Evolutionary conservation across 768 basidiomycete genomes (phyloP).

Genomic region (Calocera cornea): DNA sequence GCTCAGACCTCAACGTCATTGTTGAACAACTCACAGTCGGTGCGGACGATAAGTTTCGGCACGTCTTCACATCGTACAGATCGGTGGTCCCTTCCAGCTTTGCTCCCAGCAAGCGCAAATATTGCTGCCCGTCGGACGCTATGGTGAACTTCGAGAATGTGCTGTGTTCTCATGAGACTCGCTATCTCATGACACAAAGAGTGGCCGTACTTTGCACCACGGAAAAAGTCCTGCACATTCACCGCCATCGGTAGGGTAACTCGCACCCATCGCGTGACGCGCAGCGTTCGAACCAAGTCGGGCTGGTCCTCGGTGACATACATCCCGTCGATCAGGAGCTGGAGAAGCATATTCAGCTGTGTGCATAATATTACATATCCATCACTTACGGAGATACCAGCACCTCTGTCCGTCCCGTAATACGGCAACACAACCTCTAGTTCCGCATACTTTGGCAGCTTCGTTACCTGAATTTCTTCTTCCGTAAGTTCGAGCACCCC

Average conservation of each 20-base stretch:
- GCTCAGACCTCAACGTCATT: too few species aligned
- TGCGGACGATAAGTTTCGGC: slow-evolving; percentile 38
- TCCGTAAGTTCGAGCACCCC: not conserved
- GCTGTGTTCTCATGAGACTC: slow-evolving; percentile 29
- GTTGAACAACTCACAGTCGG: slow-evolving; percentile 25
- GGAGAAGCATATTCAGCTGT: too few species aligned
- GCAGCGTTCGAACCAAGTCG: slow-evolving; percentile 38
- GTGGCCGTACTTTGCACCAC: slow-evolving; percentile 52
- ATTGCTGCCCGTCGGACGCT: slow-evolving; percentile 63
- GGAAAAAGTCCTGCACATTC: slow-evolving; percentile 94
- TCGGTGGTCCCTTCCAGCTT: slow-evolving; percentile 29
- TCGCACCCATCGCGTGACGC: slow-evolving; percentile 41
- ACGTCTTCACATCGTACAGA: slow-evolving; percentile 15
- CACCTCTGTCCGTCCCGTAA: slow-evolving; percentile 19
- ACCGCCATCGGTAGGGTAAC: slow-evolving; percentile 74
- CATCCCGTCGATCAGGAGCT: slow-evolving; percentile 35
- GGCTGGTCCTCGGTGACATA: slow-evolving; percentile 51
- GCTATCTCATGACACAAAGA: not conserved
- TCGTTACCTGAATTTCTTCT: not conserved
- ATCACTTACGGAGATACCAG: slow-evolving; percentile 31
- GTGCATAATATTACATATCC: not conserved
- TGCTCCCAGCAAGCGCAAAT: slow-evolving; percentile 59
- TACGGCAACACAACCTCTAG: slow-evolving; percentile 21
- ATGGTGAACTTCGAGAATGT: slow-evolving; percentile 84
- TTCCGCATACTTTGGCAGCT: not conserved